phyloP scores from a whole-genome alignment of 257 asterid genomes.

The Solanum megistacrolobum region DNA sequence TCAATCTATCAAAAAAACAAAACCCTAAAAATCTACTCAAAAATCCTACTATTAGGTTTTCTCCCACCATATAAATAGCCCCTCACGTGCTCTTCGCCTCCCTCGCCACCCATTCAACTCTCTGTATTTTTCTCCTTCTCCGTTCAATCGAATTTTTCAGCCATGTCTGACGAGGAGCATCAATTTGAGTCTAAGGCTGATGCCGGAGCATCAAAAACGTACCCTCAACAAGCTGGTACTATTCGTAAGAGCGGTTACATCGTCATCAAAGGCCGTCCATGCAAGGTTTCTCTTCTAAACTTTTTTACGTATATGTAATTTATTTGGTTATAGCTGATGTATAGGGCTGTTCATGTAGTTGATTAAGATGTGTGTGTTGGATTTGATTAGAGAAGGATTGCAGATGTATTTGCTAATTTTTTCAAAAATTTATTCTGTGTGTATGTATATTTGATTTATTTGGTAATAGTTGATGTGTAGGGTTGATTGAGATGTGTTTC shows the following conservation, averaged over 20 bases:
- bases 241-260: constrained; percentile 31
- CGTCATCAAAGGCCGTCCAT: constrained; percentile 29
- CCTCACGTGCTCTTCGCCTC: neutral
- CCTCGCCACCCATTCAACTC: neutral
- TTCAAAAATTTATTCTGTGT: too few relatives aligned
- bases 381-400: neutral
- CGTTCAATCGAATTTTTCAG: neutral
- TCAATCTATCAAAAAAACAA: neutral
- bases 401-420: neutral
- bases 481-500: neutral
- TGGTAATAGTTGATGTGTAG: neutral
- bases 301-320: neutral
- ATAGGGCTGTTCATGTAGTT: neutral
- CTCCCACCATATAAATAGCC: neutral
- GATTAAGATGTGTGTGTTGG: neutral
- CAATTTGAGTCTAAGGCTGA: constrained; percentile 36
- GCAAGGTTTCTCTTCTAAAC: constrained; percentile 13
- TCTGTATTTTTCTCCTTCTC: neutral
- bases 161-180: constrained; percentile 41
- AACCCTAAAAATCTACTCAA: neutral
- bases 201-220: constrained; percentile 40
- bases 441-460: neutral
- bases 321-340: neutral
- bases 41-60: neutral
- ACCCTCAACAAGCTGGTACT: constrained; percentile 37